Percentiles rank a stretch among this genome's conserved stretches.
These are phyloP conservation scores for Trichomonascaceae sp. DNA, from an alignment of 1,139 yeast species.

Conservation along the genomic window DNA sequence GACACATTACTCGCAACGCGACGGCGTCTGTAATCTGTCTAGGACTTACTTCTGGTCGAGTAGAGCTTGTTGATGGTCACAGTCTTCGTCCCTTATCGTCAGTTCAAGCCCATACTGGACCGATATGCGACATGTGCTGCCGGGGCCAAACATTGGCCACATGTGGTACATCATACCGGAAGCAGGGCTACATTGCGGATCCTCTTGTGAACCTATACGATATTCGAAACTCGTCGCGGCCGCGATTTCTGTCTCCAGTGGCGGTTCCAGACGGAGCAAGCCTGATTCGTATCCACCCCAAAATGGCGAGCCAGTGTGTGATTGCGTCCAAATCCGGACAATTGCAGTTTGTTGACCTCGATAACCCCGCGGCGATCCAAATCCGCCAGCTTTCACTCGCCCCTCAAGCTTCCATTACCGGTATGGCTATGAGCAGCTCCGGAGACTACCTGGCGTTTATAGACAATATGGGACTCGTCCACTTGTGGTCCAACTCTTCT, in stretches of 20 bases:
- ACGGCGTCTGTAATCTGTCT: constrained; percentile 31
- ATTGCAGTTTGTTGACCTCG: constrained; percentile 71
- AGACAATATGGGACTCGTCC: constrained; percentile 52
- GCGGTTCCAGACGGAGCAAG: constrained; percentile 89
- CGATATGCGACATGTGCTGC: constrained; percentile 65
- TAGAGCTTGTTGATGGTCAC: constrained; percentile 68
- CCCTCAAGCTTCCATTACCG: constrained; percentile 33
- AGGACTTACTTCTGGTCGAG: constrained; percentile 54
- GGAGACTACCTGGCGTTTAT: constrained; percentile 69
- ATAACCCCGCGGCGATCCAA: constrained; percentile 55
- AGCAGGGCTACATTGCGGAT: constrained; percentile 44
- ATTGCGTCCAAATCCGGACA: constrained; percentile 72
- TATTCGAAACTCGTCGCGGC: constrained; percentile 41
- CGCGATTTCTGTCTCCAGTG: constrained; percentile 58
- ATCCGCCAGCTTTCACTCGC: constrained; percentile 21
- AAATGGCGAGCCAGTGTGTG: constrained; percentile 63
- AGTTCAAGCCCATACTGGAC: constrained; percentile 62
- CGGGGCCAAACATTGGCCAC: constrained; percentile 68
- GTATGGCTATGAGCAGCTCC: constrained; percentile 56
- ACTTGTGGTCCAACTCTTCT: constrained; percentile 50
- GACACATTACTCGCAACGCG: constrained; percentile 8
- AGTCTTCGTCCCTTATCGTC: constrained; percentile 42
- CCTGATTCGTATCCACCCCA: constrained; percentile 75
- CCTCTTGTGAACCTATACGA: constrained; percentile 80
- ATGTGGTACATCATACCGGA: constrained; percentile 64